phyloP scores from a whole-genome alignment of 2,329 filamentous ascomycete genomes.

The Stachybotrys chartarum region DNA sequence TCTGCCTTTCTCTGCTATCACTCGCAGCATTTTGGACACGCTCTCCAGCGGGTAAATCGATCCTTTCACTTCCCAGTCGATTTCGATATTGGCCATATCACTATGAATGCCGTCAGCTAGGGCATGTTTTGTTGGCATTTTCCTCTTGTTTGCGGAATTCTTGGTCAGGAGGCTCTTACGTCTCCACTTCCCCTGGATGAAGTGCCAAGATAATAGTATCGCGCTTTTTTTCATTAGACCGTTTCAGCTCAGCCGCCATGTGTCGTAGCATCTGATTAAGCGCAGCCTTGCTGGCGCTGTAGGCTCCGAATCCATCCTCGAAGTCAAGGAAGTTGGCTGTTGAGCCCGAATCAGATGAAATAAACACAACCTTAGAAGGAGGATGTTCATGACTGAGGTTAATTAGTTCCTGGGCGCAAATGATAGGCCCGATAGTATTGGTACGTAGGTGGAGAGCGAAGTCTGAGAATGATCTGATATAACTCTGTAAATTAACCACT shows the following conservation, averaged over 20 bases:
- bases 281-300: conserved; percentile 6
- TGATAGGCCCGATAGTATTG: conserved; percentile 6
- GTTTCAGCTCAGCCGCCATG: conserved; percentile 3
- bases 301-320: conserved; percentile 7
- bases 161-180: not conserved
- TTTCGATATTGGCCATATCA: conserved; percentile 3
- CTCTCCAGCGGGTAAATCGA: conserved; percentile 1
- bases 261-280: conserved; percentile 6
- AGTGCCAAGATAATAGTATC: conserved; percentile 2
- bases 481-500: not conserved
- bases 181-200: conserved; percentile 3
- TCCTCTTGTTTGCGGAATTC: too few species aligned
- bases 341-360: conserved; percentile 6
- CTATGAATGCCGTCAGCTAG: not conserved
- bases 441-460: conserved; percentile 7
- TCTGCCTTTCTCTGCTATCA: conserved; percentile 2
- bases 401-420: conserved; percentile 6
- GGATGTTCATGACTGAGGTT: conserved; percentile 1
- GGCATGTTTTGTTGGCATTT: not conserved
- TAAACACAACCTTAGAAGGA: conserved; percentile 2
- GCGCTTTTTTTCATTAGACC: conserved; percentile 1
- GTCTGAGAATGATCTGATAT: conserved; percentile 2
- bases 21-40: conserved; percentile 1
- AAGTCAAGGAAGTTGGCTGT: conserved; percentile 2
- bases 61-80: conserved; percentile 2